Conservation (phyloP, 257 asterid genomes). For the Echium plantagineum region DNA sequence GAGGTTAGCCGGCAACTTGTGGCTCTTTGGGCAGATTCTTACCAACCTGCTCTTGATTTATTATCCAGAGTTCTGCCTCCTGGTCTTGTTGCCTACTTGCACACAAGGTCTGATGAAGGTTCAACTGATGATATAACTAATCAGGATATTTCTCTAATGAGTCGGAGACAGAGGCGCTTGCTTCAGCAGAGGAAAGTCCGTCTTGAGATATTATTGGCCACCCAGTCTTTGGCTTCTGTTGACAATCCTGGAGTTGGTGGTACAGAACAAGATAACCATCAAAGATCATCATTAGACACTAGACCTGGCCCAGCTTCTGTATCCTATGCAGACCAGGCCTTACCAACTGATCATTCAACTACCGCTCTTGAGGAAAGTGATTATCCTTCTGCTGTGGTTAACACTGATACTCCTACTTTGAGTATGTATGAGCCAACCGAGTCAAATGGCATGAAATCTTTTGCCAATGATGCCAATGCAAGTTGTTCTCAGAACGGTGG, state of each 20-base stretch:
- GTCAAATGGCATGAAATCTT: constrained; percentile 31
- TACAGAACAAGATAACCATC: constrained; percentile 48
- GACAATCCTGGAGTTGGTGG: constrained; percentile 41
- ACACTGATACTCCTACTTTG: constrained; percentile 31
- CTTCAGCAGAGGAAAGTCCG: constrained; percentile 80
- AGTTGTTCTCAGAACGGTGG: constrained; percentile 40
- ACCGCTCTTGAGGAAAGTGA: constrained; percentile 32
- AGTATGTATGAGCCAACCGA: constrained; percentile 31
- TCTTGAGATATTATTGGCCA: constrained; percentile 47
- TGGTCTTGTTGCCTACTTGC: constrained; percentile 95
- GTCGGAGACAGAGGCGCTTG: constrained; percentile 76
- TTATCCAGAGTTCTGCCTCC: constrained; percentile 96
- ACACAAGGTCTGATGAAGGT: constrained; percentile 56
- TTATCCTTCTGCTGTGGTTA: constrained; percentile 28
- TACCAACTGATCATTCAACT: constrained; percentile 29
- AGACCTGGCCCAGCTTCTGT: constrained; percentile 29
- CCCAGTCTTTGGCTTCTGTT: constrained; percentile 40
- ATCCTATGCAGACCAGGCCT: constrained; percentile 32
- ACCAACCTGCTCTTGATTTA: constrained; percentile 95
- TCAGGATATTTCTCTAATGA: constrained; percentile 70
- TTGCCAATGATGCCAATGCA: constrained; percentile 36
- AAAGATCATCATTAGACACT: constrained; percentile 30
- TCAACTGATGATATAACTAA: constrained; percentile 51
- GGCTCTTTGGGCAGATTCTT: constrained; percentile 99
- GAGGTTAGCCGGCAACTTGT: constrained; percentile 98